These are phyloP conservation scores for Phyllosticta citrichinensis DNA, from an alignment of 2,329 filamentous ascomycete species.

Conservation along the genomic window DNA sequence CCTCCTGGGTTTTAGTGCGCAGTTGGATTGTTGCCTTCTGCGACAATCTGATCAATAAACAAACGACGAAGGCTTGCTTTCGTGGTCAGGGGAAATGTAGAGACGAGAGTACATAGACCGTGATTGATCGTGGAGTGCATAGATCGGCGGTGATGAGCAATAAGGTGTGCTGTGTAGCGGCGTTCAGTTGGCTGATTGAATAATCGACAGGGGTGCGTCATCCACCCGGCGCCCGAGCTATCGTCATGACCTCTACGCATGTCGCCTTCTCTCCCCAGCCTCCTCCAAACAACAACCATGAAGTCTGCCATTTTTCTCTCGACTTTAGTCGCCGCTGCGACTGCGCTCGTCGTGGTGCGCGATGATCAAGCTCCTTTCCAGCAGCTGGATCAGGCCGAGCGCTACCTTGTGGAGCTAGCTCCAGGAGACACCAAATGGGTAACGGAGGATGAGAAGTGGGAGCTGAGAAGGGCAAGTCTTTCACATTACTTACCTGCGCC, in stretches of 20 bases:
- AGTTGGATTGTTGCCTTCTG: too few species aligned
- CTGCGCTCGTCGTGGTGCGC: constrained; percentile 7
- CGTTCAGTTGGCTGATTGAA: background rate
- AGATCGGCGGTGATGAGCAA: background rate
- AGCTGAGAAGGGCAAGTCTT: constrained; percentile 61
- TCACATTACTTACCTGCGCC: background rate
- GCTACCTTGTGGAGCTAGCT: constrained; percentile 72
- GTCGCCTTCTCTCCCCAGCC: background rate
- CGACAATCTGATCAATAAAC: too few species aligned
- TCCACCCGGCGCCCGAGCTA: background rate
- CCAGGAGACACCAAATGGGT: constrained; percentile 78
- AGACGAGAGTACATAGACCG: too few species aligned
- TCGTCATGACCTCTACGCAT: background rate
- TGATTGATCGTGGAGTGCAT: too few species aligned
- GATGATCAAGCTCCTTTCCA: constrained; percentile 9
- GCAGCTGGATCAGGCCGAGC: constrained; percentile 15
- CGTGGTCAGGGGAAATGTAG: too few species aligned
- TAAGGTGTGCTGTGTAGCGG: background rate
- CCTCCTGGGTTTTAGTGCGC: too few species aligned
- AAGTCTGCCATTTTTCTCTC: constrained; percentile 7
- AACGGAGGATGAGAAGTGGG: constrained; percentile 93
- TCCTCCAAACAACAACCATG: constrained; percentile 3
- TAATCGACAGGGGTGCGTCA: background rate
- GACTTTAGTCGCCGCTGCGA: constrained; percentile 7
- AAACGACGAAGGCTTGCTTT: too few species aligned